These are phyloP conservation scores for Blastobotrys raffinosifermentans DNA, from an alignment of 1,139 yeast species.

Conservation along the genomic window DNA sequence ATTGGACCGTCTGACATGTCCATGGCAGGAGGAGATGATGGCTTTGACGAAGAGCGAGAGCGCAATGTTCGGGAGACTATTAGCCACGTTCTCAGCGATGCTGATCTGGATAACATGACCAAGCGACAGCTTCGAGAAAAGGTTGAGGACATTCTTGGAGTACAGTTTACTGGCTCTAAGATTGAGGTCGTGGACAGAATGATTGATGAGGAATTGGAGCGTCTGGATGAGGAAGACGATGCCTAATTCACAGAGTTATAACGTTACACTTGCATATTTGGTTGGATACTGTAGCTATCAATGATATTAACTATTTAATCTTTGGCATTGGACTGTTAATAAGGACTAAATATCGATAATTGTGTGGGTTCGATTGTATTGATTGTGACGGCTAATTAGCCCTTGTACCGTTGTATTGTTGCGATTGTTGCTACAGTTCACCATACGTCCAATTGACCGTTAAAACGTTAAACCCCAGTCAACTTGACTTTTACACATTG, in stretches of 20 bases:
- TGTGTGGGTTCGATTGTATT: no score
- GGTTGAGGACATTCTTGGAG: conserved; percentile 34
- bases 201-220: conserved; percentile 35
- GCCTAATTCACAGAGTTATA: conserved; percentile 1
- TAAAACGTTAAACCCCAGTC: no score
- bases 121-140: conserved; percentile 33
- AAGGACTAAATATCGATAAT: no score
- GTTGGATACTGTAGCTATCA: no score
- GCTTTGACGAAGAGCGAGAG: conserved; percentile 3
- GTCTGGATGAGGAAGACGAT: conserved; percentile 23
- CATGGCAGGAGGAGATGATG: conserved; percentile 4
- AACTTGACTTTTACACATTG: no score
- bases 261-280: no score
- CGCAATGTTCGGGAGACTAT: conserved; percentile 24
- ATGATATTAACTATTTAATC: no score
- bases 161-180: conserved; percentile 29
- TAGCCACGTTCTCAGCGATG: conserved; percentile 28
- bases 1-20: conserved; percentile 12
- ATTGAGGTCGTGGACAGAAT: conserved; percentile 29
- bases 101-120: conserved; percentile 35
- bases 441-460: no score
- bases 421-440: no score
- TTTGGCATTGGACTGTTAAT: no score
- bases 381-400: no score
- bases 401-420: no score